Conservation (phyloP, 352 stramenopile genomes). For the Globisporangium solare region DNA sequence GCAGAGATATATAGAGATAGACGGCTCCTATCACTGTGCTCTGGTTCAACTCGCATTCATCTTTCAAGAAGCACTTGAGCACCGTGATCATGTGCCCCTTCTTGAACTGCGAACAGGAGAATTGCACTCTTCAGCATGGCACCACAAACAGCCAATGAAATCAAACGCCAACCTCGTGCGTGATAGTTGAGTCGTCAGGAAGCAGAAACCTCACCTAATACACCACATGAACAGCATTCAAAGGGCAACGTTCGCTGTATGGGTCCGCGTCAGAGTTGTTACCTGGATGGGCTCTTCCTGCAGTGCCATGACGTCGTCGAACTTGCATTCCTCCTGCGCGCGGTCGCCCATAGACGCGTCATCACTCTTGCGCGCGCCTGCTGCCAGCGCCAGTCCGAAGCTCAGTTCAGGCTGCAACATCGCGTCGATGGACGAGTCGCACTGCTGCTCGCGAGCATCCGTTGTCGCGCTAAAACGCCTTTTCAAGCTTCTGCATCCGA, state of each 20-base stretch:
- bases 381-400: slow-evolving; percentile 20
- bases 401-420: slow-evolving; percentile 24
- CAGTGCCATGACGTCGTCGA: slow-evolving; percentile 49
- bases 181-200: slow-evolving; percentile 45
- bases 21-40: slow-evolving; percentile 24
- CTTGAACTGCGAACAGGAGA: slow-evolving; percentile 39
- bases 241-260: too few relatives aligned
- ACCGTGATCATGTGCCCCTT: slow-evolving; percentile 60
- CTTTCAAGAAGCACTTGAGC: slow-evolving; percentile 53
- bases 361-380: slow-evolving; percentile 10
- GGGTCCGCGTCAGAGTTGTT: not conserved
- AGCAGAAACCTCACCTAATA: slow-evolving; percentile 54
- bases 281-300: slow-evolving; percentile 55
- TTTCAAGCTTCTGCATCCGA: not conserved
- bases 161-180: slow-evolving; percentile 24
- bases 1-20: not conserved
- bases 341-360: slow-evolving; percentile 5
- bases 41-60: slow-evolving; percentile 40
- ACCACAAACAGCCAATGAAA: not conserved
- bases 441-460: slow-evolving; percentile 8
- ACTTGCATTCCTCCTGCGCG: slow-evolving; percentile 38
- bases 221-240: not conserved
- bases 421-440: slow-evolving; percentile 2
- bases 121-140: not conserved
- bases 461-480: not conserved